Base-by-base conservation (phyloP, 768 basidiomycete species). In the Phylloporus sp. region DNA sequence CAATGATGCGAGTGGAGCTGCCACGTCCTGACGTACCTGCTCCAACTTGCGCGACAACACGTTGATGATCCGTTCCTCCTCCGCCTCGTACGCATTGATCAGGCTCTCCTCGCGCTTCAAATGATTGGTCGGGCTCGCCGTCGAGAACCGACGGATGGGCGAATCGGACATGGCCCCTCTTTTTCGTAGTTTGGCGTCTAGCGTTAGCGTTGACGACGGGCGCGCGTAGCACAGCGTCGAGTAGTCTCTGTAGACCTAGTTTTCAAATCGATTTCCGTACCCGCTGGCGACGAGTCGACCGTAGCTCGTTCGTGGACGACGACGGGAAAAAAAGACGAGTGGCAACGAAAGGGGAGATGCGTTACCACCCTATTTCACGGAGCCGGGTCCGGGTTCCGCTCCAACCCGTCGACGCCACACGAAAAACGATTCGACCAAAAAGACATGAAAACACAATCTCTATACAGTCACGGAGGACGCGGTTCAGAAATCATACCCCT, bases 11-110 rank as follows among this genome's bases (percentile, higher is more conserved):
- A n/a, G n/a, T n/a, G n/a, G n/a, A n/a, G n/a, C n/a, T n/a, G n/a
- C n/a, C n/a, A n/a, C n/a, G n/a, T n/a, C n/a, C n/a, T n/a, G n/a
- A 54, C 41, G 38, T 48, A 86, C 90, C 82, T 86, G 77, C 69
- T 91, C 87, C 42, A 92, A 72, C 63, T 91, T 92, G 55, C 88
- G 74, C 22, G 85, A 90, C 44, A 92, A 69, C 7, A 86, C 73
- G 50, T 90, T 90, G 54, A 89, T 85, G 44, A 92, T 90, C 36
- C 88, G 80, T 63, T 92, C 90, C 67, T 92, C 88, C 66, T 92
- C 89, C 10, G 89, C 90, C 57, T 91, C 89, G 63, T 90, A 91
- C 18, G 85, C 84, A 65, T 91, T 90, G 60, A 90, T 90, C 60
- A 91, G 73, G 42, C 80, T 83, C 61, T 90, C 88, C 57, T 83